phyloP scores from a whole-genome alignment of 2,329 filamentous ascomycete genomes.

The Apiospora phragmitis region DNA sequence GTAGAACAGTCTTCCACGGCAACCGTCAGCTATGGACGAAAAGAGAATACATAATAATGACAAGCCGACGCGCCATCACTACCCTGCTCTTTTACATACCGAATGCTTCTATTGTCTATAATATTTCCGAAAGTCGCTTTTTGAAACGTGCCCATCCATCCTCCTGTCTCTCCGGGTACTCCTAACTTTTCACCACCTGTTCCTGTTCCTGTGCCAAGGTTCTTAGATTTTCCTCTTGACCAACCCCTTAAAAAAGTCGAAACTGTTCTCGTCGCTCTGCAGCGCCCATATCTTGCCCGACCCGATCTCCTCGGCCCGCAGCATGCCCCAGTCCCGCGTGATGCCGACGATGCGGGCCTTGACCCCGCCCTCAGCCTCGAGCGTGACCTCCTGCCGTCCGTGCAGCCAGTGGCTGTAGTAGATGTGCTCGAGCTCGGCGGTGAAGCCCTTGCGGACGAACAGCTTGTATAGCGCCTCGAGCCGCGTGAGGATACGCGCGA shows the following conservation, averaged over 20 bases:
- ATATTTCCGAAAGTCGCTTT: neutral
- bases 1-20: neutral
- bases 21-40: neutral
- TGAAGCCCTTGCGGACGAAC: conserved; percentile 78
- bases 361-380: conserved; percentile 78
- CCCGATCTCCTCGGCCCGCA: conserved; percentile 80
- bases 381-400: conserved; percentile 66
- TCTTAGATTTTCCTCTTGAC: conserved; percentile 72
- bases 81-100: neutral
- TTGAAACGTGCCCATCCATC: neutral
- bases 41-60: neutral
- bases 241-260: conserved; percentile 93
- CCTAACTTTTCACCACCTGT: neutral
- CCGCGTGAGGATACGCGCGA: conserved; percentile 75
- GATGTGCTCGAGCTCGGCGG: conserved; percentile 65
- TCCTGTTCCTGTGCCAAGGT: neutral
- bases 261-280: conserved; percentile 97
- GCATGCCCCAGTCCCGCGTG: conserved; percentile 85
- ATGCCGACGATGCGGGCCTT: conserved; percentile 82
- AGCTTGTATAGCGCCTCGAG: conserved; percentile 76
- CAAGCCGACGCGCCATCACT: neutral
- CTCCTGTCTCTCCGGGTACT: neutral
- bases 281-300: conserved; percentile 81
- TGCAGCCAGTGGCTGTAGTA: conserved; percentile 91
- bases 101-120: neutral